Evolutionary conservation across 2,329 filamentous ascomycete species (phyloP).

Genomic region (Didymellaceae sp.): DNA sequence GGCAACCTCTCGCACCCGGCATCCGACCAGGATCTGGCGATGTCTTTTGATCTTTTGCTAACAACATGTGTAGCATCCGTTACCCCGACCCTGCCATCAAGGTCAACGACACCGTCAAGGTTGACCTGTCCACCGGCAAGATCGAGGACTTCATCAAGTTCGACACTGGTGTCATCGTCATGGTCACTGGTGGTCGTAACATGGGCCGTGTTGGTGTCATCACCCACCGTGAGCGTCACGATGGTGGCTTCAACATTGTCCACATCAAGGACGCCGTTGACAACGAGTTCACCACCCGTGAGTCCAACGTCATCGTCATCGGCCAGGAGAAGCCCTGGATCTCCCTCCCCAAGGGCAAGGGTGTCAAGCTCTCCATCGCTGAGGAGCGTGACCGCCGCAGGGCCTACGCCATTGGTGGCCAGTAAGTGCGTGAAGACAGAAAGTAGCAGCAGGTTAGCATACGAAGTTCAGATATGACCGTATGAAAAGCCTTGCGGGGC

Average conservation of each 20-base stretch:
- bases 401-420: constrained; percentile 65
- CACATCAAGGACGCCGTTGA: constrained; percentile 99
- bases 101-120: constrained; percentile 99
- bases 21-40: constrained; percentile 98
- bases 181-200: constrained; percentile 99
- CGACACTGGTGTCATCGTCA: constrained; percentile 96
- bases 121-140: constrained; percentile 96
- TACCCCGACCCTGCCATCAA: constrained; percentile 98
- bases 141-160: constrained; percentile 98
- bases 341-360: constrained; percentile 99
- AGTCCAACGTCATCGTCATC: constrained; percentile 99
- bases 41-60: constrained; percentile 50
- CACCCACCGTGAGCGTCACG: constrained; percentile 99
- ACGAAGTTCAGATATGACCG: constrained; percentile 36
- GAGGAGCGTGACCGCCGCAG: constrained; percentile 99
- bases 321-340: constrained; percentile 99
- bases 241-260: constrained; percentile 99
- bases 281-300: constrained; percentile 99
- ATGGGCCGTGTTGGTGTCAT: constrained; percentile 99
- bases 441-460: constrained; percentile 32
- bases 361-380: constrained; percentile 96
- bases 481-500: constrained; percentile 36
- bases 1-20: constrained; percentile 74
- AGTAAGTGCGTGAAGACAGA: constrained; percentile 47
- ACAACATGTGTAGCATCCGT: constrained; percentile 76